Evolutionary conservation across 208 protist species (phyloP).

Genomic region (Leishmania guyanensis): DNA sequence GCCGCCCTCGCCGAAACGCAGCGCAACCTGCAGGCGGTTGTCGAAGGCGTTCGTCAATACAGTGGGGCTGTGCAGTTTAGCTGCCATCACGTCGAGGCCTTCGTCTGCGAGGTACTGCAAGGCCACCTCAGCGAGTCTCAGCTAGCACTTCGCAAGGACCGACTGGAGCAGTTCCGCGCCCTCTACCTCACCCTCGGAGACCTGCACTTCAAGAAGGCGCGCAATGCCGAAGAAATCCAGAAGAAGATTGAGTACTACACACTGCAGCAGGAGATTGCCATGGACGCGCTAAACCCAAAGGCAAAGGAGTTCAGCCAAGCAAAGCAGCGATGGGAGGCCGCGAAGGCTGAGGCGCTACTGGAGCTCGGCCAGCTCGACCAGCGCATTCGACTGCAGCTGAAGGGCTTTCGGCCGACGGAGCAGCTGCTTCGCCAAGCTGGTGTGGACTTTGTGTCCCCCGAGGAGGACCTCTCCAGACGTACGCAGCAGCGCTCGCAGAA

Average conservation of each 20-base stretch:
- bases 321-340: slow-evolving; percentile 69
- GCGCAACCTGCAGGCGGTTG: slow-evolving; percentile 35
- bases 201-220: slow-evolving; percentile 86
- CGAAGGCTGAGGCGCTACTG: slow-evolving; percentile 56
- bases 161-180: slow-evolving; percentile 73
- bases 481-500: slow-evolving; percentile 70
- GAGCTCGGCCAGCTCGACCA: slow-evolving; percentile 60
- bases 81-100: slow-evolving; percentile 38
- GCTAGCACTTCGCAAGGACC: slow-evolving; percentile 60
- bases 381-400: slow-evolving; percentile 52
- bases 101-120: slow-evolving; percentile 44
- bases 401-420: slow-evolving; percentile 79
- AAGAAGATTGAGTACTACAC: slow-evolving; percentile 84
- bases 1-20: slow-evolving; percentile 51
- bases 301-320: slow-evolving; percentile 85
- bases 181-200: slow-evolving; percentile 89
- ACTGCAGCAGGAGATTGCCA: slow-evolving; percentile 85
- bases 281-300: slow-evolving; percentile 89
- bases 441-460: slow-evolving; percentile 64
- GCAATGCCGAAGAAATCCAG: slow-evolving; percentile 73
- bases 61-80: slow-evolving; percentile 38
- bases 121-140: slow-evolving; percentile 32
- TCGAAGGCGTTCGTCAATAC: slow-evolving; percentile 29
- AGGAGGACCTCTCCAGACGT: slow-evolving; percentile 65
- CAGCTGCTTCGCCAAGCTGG: slow-evolving; percentile 59